Conservation (phyloP, 208 protist genomes). For the Trypanosoma melophagium region DNA sequence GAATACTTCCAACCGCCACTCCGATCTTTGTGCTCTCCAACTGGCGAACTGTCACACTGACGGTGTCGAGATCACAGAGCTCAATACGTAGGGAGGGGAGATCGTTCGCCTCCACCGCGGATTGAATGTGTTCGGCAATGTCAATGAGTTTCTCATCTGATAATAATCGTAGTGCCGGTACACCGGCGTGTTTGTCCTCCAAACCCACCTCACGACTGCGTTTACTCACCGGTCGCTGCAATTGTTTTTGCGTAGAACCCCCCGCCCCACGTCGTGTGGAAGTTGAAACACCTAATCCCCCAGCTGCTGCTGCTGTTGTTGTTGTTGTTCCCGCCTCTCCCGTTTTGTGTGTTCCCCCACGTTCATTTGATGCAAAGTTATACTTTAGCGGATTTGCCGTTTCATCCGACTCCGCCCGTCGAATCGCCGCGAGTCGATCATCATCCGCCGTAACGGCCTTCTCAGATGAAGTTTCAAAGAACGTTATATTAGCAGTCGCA, state of each 20-base stretch:
- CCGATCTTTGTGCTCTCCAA: slow-evolving; percentile 74
- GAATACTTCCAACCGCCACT: slow-evolving; percentile 64
- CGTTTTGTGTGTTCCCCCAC: not conserved
- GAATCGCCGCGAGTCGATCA: slow-evolving; percentile 65
- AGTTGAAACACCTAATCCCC: not conserved
- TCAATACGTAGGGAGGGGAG: slow-evolving; percentile 39
- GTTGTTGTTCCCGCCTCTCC: slow-evolving; percentile 5
- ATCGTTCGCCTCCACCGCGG: slow-evolving; percentile 40
- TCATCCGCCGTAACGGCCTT: slow-evolving; percentile 77
- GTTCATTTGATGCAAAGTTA: slow-evolving; percentile 15
- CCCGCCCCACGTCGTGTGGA: slow-evolving; percentile 6
- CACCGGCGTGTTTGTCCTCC: slow-evolving; percentile 1
- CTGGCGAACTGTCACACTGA: slow-evolving; percentile 51
- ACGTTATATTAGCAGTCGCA: slow-evolving; percentile 53
- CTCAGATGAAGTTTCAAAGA: slow-evolving; percentile 82
- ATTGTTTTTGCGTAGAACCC: slow-evolving; percentile 19
- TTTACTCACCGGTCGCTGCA: slow-evolving; percentile 27
- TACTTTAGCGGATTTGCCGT: slow-evolving; percentile 74
- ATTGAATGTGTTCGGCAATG: slow-evolving; percentile 42
- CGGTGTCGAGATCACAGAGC: slow-evolving; percentile 58
- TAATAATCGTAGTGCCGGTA: slow-evolving; percentile 21
- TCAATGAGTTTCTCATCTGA: slow-evolving; percentile 32
- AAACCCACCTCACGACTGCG: slow-evolving; percentile 24
- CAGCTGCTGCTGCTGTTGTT: slow-evolving; percentile 4
- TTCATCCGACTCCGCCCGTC: slow-evolving; percentile 42